Evolutionary conservation across 345 rosid genomes (phyloP), one percentile per base, ranked within the genome.

Genomic region (Nasturtium officinale): DNA sequence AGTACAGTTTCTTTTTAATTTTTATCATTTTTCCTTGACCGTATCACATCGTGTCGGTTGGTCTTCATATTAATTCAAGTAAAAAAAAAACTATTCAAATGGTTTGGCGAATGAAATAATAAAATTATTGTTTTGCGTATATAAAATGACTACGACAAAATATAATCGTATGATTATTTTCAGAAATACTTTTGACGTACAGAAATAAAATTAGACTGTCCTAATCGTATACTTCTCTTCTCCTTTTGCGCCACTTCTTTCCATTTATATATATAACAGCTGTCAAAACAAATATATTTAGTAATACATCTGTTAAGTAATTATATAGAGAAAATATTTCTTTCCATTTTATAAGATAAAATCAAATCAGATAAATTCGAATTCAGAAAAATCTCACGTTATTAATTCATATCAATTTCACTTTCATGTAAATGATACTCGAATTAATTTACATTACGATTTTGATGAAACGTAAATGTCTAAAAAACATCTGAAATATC

Each of bases 211-310:
- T 6, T 29, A 29, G 29, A 48, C 15, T 48, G 23, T 43, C 8
- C 20, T 60, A 59, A 71, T 58, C 5, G 7, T 42, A 60, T 59
- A 25, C 6, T 23, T 25, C 11, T 70, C 37, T 70, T 70, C 66
- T 70, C 33, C 15, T 70, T 57, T 30, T 23, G 5, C 18, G 9
- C 8, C 66, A 43, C 46, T 57, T 46, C 23, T 69, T 58, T 32
- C 35, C 35, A 69, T 32, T 35, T 55, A 16, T 26, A 6, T 16
- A 40, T 9, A 13, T n/a, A 40, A 67, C 32, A 68, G 61, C 50
- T 67, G 37, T 21, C 33, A 47, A 11, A 4, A 9, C 35, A 3
- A 7, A 37, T 37, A 37, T 37, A 37, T 10, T 8, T 33, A 2
- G 37, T 8, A 7, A 33, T 8, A 33, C 37, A 33, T 32, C 25